Base-by-base conservation (phyloP, 768 basidiomycete species). In the Pulveroboletus ravenelii region DNA sequence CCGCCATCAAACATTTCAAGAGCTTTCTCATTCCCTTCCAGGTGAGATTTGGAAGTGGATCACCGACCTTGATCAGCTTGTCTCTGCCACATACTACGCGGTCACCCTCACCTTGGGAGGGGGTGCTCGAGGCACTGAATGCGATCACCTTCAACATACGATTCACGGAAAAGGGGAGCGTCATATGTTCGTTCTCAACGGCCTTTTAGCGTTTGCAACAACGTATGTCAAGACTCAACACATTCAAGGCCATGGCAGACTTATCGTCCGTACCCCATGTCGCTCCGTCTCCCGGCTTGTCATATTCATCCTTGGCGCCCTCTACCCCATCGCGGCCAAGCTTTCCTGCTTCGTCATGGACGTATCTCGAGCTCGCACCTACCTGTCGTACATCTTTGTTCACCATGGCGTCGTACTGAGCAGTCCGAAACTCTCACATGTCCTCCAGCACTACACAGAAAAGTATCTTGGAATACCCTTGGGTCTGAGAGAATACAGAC, bases 141-240 rank as follows among this genome's bases (percentile, higher is more conserved):
- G 52, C 7, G 42, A 62, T 1, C 48, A 57, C 17, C 27, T 62
- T 6, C 30, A 47, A 4, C 54, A 52, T 5, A 27, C 48, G 9
- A 44, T 61, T 14, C 20, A 47, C 10, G 50, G 55, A 0, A 7
- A 29, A 3, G 52, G 50, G 0, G 37, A 39, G 0, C 41, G 41
- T 2, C 51, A 55, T 5, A 13, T 62, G 0, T 62, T 52, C 17
- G 36, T 60, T 6, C 51, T 62, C 5, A 62, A 63, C 3, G 56
- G 62, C 2, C 25, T 46, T 0, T 20, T 62, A 5, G 32, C 46
- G 0, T 48, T 63, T 10, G 41, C 39, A 0, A 62, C 48, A 0
- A 48, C 36, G 1, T 63, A 62, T 31, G 44, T 49, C 0, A 63
- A 63, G 23, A 57, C 53, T 2, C 51, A 51, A 8, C 35, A 43